phyloP scores from a whole-genome alignment of 768 basidiomycete species.

The Phlegmacium glaucopus region DNA sequence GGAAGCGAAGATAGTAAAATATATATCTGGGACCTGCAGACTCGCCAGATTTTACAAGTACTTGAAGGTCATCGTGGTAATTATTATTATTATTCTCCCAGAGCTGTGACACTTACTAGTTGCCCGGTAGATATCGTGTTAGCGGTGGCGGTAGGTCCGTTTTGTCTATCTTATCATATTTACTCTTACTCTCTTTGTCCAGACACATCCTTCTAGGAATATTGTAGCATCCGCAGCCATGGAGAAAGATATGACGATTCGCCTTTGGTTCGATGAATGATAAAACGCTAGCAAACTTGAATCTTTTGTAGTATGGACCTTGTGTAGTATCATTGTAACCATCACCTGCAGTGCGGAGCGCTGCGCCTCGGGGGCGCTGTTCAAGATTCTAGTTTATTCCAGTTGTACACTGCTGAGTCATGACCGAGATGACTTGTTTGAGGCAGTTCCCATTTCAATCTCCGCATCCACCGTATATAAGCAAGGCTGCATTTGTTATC shows the following conservation, averaged over 20 bases:
- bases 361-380: no score
- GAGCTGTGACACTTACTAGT: slow-evolving; percentile 2
- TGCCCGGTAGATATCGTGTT: slow-evolving; percentile 56
- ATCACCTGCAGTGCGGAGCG: no score
- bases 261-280: slow-evolving; percentile 73
- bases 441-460: slow-evolving; percentile 27
- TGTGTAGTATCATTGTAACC: no score
- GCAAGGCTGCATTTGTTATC: slow-evolving; percentile 7
- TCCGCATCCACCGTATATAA: slow-evolving; percentile 33
- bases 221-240: slow-evolving; percentile 87
- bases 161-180: slow-evolving; percentile 11
- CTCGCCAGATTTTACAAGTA: slow-evolving; percentile 68
- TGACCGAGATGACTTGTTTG: neutral
- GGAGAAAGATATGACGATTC: slow-evolving; percentile 85
- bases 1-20: slow-evolving; percentile 91
- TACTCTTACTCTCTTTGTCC: slow-evolving; percentile 2
- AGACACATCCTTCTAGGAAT: slow-evolving; percentile 74
- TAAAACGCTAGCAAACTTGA: slow-evolving; percentile 3
- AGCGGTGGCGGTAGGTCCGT: slow-evolving; percentile 66
- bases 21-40: slow-evolving; percentile 89
- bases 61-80: slow-evolving; percentile 81
- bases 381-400: no score
- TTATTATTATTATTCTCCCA: neutral
- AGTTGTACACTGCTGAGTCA: neutral
- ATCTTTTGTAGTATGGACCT: no score